Evolutionary conservation across 192 early-diverging fungal genomes (phyloP), one percentile per base, ranked within the genome.

Genomic region (Thamnidium elegans): DNA sequence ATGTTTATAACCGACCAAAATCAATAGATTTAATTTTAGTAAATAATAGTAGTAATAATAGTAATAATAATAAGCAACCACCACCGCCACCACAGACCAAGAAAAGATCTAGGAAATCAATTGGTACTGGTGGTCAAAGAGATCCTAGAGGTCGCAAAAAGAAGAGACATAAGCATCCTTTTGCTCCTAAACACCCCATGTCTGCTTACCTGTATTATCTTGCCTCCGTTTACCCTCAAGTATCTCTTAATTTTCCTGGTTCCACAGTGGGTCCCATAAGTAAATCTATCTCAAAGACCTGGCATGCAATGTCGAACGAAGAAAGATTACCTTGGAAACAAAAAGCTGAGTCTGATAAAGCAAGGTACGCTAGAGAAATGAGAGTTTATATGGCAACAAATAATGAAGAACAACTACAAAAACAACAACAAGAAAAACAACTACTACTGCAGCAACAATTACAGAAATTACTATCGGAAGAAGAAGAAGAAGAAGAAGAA

Each of bases 101-200:
- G 21, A 55, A 55, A 43, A 43, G 23, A 26, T 44, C n/a, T 44
- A 59, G 36, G 21, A 59, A 59, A 44, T 15, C 17, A 19, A 13
- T 23, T 45, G 39, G 13, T 44, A 11, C 39, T 20, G 21, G 21
- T n/a, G 58, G 58, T 42, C 42, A 59, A 48, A 30, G 26, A 44
- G 80, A 81, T 48, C 72, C 71, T 39, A 71, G 78, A 23, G 66
- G 71, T 39, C 63, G 81, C 19, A 80, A 85, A 26, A 92, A 89
- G 72, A 93, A 89, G 66, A 76, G 75, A 48, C 77, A 77, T 60
- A 87, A 90, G 67, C 86, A 90, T 56, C 90, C 89, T 1, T 78
- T 79, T 69, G 88, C 85, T 1, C 92, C 92, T 50, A 91, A 91
- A 62, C 92, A 94, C 67, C 91, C 92, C 46, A 92, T 92, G 81